These are phyloP conservation scores for Saccharomycopsis hybrid DNA, from an alignment of 1,139 yeast genomes.

Conservation along the genomic window DNA sequence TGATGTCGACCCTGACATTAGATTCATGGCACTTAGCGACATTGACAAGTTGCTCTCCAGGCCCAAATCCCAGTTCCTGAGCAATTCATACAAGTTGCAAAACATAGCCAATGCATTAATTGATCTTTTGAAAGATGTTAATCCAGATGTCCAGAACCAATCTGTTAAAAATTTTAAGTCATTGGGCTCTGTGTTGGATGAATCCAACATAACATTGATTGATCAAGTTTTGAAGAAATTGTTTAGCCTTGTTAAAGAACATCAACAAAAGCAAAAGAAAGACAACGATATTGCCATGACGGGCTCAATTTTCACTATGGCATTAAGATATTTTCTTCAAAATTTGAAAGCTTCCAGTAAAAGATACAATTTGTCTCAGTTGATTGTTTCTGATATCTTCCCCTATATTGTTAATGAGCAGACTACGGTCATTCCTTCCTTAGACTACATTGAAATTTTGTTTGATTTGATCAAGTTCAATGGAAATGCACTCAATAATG, in stretches of 20 bases:
- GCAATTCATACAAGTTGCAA: slow-evolving; percentile 17
- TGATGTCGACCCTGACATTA: slow-evolving; percentile 74
- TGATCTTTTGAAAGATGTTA: slow-evolving; percentile 45
- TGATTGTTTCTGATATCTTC: slow-evolving; percentile 30
- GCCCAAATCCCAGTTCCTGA: background rate
- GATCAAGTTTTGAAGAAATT: background rate
- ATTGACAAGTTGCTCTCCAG: slow-evolving; percentile 42
- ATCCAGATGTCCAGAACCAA: slow-evolving; percentile 74
- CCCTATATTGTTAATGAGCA: slow-evolving; percentile 30
- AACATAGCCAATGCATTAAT: slow-evolving; percentile 26
- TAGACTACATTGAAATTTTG: slow-evolving; percentile 61
- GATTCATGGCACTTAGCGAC: slow-evolving; percentile 85
- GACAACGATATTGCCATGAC: slow-evolving; percentile 35
- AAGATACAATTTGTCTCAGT: slow-evolving; percentile 12
- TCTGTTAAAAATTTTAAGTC: slow-evolving; percentile 57
- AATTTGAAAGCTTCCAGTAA: slow-evolving; percentile 27
- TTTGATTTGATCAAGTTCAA: slow-evolving; percentile 50
- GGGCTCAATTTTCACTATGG: slow-evolving; percentile 65
- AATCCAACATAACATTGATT: background rate
- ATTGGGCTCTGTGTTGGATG: slow-evolving; percentile 27
- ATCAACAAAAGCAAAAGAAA: slow-evolving; percentile 19
- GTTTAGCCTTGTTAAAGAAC: slow-evolving; percentile 3
- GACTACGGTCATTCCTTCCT: slow-evolving; percentile 30
- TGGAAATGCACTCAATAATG: slow-evolving; percentile 41
- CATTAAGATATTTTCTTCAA: slow-evolving; percentile 54